Percentiles rank a stretch among this genome's conserved stretches.
phyloP scores from a whole-genome alignment of 352 stramenopile genomes.

The Globisporangium uncinulatum region DNA sequence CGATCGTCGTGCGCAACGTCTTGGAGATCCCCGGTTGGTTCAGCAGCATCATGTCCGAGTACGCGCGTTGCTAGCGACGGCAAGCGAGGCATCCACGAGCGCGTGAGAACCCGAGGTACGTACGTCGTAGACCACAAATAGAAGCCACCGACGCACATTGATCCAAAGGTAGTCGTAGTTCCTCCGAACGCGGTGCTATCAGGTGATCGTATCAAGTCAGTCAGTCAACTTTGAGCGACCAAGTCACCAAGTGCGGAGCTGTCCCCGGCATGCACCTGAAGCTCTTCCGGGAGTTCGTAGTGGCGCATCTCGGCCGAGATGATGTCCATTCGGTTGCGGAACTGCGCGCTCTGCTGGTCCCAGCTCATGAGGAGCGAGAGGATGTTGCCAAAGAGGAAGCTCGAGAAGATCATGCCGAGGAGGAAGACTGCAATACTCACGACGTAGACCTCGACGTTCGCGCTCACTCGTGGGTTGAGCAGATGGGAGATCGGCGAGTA shows the following conservation, averaged over 20 bases:
- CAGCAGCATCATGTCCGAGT: constrained; percentile 82
- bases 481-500: constrained; percentile 55
- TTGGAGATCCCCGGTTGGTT: constrained; percentile 79
- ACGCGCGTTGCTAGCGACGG: constrained; percentile 60
- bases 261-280: constrained; percentile 24
- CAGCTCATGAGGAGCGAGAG: constrained; percentile 75
- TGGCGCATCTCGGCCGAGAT: constrained; percentile 79
- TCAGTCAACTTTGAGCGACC: no score
- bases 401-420: constrained; percentile 58
- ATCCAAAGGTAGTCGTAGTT: constrained; percentile 87
- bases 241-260: no score
- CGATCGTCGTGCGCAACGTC: constrained; percentile 67
- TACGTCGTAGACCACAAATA: no score
- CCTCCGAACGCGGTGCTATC: constrained; percentile 56
- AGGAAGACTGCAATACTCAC: constrained; percentile 68
- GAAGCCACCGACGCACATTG: constrained; percentile 35
- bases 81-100: constrained; percentile 3
- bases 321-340: constrained; percentile 83
- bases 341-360: constrained; percentile 75
- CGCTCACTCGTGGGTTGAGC: constrained; percentile 31
- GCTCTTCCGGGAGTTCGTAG: constrained; percentile 68
- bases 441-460: constrained; percentile 49
- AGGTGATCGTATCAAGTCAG: background rate
- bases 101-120: no score
- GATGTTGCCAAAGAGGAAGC: constrained; percentile 78